Evolutionary conservation across 2,329 filamentous ascomycete species (phyloP).

Genomic region (Arthrobotrys sinensis): DNA sequence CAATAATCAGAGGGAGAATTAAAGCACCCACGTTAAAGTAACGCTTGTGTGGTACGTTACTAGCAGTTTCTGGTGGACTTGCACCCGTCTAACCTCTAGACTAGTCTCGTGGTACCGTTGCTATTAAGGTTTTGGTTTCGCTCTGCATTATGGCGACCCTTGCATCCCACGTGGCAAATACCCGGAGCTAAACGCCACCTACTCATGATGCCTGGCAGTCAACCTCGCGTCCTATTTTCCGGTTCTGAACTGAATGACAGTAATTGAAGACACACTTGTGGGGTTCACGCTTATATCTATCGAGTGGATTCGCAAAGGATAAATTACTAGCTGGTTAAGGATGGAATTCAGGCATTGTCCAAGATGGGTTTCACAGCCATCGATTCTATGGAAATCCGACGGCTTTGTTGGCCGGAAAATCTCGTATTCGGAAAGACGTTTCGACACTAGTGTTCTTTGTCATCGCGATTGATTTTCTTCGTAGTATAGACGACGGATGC

Average conservation of each 20-base stretch:
- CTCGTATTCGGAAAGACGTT: background rate
- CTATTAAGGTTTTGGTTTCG: too few relatives aligned
- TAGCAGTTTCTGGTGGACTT: too few relatives aligned
- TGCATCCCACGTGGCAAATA: background rate
- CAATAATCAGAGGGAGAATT: too few relatives aligned
- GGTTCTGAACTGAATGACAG: background rate
- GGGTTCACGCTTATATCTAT: background rate
- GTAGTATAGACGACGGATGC: background rate
- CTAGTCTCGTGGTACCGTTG: too few relatives aligned
- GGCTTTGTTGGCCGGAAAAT: conserved; percentile 2
- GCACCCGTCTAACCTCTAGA: too few relatives aligned
- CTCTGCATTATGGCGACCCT: background rate
- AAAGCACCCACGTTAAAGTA: too few relatives aligned
- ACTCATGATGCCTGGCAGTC: background rate
- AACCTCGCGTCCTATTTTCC: background rate
- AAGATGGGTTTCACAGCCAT: background rate
- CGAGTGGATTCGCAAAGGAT: background rate
- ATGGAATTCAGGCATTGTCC: background rate
- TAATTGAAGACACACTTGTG: background rate
- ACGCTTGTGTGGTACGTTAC: too few relatives aligned
- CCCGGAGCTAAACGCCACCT: background rate
- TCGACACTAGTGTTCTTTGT: background rate
- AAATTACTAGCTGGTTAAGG: background rate
- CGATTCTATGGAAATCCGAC: background rate
- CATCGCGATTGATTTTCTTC: background rate